A percentile compares a stretch with the other conserved stretches of the same genome.
phyloP scores from a whole-genome alignment of 768 basidiomycete genomes.

The Collybia nuda region DNA sequence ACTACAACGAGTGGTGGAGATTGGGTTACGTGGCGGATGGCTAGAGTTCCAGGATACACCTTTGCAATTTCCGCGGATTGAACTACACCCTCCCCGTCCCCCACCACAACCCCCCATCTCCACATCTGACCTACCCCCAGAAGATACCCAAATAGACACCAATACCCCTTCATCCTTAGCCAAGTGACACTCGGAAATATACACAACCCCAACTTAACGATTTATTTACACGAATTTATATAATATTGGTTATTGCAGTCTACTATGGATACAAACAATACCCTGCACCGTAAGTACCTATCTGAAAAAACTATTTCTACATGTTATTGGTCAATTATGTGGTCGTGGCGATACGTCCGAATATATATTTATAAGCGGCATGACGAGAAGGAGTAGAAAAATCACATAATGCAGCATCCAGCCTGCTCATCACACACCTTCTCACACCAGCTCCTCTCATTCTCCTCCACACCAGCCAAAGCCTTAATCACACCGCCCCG shows the following conservation, averaged over 20 bases:
- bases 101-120: neutral
- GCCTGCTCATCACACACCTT: constrained; percentile 17
- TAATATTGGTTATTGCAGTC: neutral
- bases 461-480: neutral
- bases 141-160: constrained; percentile 10
- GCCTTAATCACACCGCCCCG: constrained; percentile 26
- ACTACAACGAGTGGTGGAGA: constrained; percentile 66
- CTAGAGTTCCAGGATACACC: constrained; percentile 64
- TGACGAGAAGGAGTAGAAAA: neutral
- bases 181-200: neutral
- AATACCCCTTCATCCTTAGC: constrained; percentile 3
- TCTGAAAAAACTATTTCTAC: neutral
- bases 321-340: neutral
- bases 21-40: constrained; percentile 64
- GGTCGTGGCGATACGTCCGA: neutral
- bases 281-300: neutral
- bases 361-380: constrained; percentile 2
- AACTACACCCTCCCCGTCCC: neutral
- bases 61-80: constrained; percentile 30
- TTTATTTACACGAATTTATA: too few relatives aligned
- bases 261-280: constrained; percentile 3
- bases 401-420: constrained; percentile 22
- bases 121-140: constrained; percentile 4
- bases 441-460: constrained; percentile 16
- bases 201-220: neutral